phyloP scores from a whole-genome alignment of 176 grass and related monocot species.

The Paspalum notatum region DNA sequence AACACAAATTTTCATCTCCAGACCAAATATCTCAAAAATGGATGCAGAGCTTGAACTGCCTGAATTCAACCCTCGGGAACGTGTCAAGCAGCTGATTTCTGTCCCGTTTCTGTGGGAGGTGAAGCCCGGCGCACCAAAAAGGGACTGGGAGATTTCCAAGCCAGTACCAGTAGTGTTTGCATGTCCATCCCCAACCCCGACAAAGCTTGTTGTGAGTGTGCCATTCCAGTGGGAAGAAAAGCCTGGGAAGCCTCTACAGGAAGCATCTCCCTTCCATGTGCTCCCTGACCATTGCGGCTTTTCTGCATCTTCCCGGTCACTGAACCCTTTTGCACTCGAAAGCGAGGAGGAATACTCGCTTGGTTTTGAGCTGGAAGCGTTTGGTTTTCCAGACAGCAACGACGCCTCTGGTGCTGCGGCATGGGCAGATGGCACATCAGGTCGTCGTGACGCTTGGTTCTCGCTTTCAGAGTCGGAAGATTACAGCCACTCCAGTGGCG shows the following conservation, averaged over 20 bases:
- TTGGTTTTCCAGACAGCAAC: constrained; percentile 55
- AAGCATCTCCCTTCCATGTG: constrained; percentile 22
- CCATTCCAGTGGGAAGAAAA: constrained; percentile 95
- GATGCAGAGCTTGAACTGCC: constrained; percentile 50
- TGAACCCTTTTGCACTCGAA: constrained; percentile 69
- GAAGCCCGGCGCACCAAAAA: constrained; percentile 64
- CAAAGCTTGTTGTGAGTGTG: constrained; percentile 75
- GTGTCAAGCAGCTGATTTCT: constrained; percentile 76
- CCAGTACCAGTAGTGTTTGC: constrained; percentile 41
- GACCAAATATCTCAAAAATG: constrained; percentile 48
- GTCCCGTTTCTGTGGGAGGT: constrained; percentile 83
- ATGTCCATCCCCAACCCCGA: constrained; percentile 55
- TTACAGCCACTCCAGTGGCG: constrained; percentile 52
- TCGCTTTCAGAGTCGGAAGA: constrained; percentile 69
- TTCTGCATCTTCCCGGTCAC: constrained; percentile 36
- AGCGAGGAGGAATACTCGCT: constrained; percentile 55
- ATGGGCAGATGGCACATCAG: constrained; percentile 48
- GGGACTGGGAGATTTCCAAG: constrained; percentile 60
- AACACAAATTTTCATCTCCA: constrained; percentile 25
- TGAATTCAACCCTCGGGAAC: constrained; percentile 62
- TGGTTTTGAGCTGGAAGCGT: constrained; percentile 60
- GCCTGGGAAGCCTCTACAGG: constrained; percentile 69
- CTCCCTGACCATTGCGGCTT: constrained; percentile 21
- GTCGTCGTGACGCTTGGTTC: constrained; percentile 51
- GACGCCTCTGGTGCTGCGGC: constrained; percentile 30